These are phyloP conservation scores for Lyophyllum semitale DNA, from an alignment of 768 basidiomycete genomes.

Conservation along the genomic window DNA sequence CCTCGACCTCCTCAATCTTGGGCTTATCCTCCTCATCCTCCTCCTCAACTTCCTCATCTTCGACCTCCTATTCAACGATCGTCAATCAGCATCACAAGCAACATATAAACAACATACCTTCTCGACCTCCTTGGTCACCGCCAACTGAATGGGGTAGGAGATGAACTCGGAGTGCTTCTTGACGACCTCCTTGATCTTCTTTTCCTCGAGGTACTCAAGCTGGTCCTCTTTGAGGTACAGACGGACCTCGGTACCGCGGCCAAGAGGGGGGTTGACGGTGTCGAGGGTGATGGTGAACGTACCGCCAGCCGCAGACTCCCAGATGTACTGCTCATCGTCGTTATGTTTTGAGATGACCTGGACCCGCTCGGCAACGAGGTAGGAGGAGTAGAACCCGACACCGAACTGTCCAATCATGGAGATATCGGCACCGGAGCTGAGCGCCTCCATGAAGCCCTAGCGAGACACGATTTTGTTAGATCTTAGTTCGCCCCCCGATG, in stretches of 20 bases:
- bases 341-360: conserved; percentile 99
- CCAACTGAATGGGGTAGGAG: conserved; percentile 98
- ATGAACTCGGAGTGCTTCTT: conserved; percentile 99
- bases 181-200: conserved; percentile 98
- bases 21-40: conserved; percentile 75
- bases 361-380: conserved; percentile 98
- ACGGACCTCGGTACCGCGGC: conserved; percentile 91
- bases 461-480: conserved; percentile 9
- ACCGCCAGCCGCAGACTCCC: conserved; percentile 99
- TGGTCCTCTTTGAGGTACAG: conserved; percentile 98
- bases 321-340: conserved; percentile 99
- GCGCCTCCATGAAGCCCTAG: conserved; percentile 99
- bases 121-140: conserved; percentile 98
- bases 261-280: conserved; percentile 84
- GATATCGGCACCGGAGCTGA: conserved; percentile 85
- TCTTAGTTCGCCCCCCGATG: not conserved
- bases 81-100: not conserved
- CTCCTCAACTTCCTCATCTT: conserved; percentile 74
- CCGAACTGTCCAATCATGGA: conserved; percentile 99
- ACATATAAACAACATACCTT: conserved; percentile 64
- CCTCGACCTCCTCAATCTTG: conserved; percentile 83
- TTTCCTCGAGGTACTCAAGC: conserved; percentile 98
- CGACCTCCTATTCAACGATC: conserved; percentile 66
- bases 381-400: conserved; percentile 99
- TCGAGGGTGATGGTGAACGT: conserved; percentile 99